phyloP scores from a whole-genome alignment of 208 protist genomes.

The Wallacemonas sp. region DNA sequence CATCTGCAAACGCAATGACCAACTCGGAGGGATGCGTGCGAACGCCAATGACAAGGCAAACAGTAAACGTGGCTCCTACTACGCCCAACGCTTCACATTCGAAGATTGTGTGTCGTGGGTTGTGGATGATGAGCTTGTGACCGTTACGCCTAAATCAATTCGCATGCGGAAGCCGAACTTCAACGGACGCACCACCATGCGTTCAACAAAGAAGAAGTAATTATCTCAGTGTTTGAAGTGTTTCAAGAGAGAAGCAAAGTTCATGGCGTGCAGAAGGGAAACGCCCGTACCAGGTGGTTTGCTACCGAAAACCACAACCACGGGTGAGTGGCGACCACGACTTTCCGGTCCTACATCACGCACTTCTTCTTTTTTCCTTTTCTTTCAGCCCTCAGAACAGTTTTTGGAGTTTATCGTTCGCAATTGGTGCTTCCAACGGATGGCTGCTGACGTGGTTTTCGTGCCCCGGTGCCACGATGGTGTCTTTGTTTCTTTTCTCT shows the following conservation, averaged over 20 bases:
- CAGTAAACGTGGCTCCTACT: constrained; percentile 59
- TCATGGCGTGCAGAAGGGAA: no score
- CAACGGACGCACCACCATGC: constrained; percentile 89
- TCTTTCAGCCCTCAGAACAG: not conserved
- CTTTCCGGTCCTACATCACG: no score
- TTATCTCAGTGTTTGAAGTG: no score
- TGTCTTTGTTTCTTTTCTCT: constrained; percentile 10
- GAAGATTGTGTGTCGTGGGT: constrained; percentile 91
- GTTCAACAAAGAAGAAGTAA: constrained; percentile 55
- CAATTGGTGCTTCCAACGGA: not conserved
- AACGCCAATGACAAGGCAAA: constrained; percentile 90
- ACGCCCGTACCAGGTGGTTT: no score
- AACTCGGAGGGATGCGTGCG: constrained; percentile 85
- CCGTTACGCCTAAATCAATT: constrained; percentile 91
- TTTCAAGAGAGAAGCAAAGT: not conserved
- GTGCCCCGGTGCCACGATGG: no score
- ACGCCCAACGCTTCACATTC: constrained; percentile 60
- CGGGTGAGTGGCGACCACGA: no score
- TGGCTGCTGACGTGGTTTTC: not conserved
- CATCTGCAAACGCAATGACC: constrained; percentile 90
- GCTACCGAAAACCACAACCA: no score
- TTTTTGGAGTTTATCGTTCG: not conserved
- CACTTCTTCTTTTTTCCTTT: constrained; percentile 3
- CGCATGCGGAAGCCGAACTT: constrained; percentile 90
- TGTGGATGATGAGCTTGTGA: constrained; percentile 87